Conservation (phyloP, 768 basidiomycete species). For the Cubamyces sp. region DNA sequence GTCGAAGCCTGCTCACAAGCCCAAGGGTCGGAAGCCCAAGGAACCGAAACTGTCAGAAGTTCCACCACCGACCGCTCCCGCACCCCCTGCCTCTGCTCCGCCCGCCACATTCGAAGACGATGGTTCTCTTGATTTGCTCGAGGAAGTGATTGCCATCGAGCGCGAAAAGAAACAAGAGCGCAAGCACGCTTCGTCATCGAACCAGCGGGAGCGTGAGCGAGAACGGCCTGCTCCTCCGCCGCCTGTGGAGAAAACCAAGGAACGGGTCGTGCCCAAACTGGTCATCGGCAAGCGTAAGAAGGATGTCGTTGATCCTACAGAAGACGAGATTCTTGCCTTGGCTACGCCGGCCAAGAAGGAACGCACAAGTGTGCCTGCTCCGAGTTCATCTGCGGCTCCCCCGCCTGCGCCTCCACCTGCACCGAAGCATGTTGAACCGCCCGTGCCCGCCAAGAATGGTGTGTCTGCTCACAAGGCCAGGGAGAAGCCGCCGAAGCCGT, state of each 20-base stretch:
- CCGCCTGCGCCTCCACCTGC: slow-evolving; percentile 4
- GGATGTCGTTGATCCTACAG: slow-evolving; percentile 37
- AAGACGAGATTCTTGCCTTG: slow-evolving; percentile 67
- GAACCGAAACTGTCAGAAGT: slow-evolving; percentile 36
- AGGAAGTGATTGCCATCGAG: slow-evolving; percentile 83
- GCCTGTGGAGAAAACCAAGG: slow-evolving; percentile 30
- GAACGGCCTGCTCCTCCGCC: slow-evolving; percentile 21
- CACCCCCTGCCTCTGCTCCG: slow-evolving; percentile 54
- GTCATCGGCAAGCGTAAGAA: slow-evolving; percentile 61
- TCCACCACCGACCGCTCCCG: slow-evolving; percentile 36
- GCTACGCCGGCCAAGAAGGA: slow-evolving; percentile 67
- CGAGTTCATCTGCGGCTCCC: slow-evolving; percentile 26
- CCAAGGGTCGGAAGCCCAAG: slow-evolving; percentile 31
- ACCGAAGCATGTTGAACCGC: slow-evolving; percentile 17
- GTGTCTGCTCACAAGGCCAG: slow-evolving; percentile 44
- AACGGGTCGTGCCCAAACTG: slow-evolving; percentile 42
- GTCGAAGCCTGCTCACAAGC: slow-evolving; percentile 29
- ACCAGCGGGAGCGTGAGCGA: slow-evolving; percentile 28
- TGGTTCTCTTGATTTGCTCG: slow-evolving; percentile 79
- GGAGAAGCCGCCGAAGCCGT: slow-evolving; percentile 44
- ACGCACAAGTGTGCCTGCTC: slow-evolving; percentile 32
- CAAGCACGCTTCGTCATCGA: slow-evolving; percentile 19
- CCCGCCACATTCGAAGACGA: slow-evolving; percentile 62
- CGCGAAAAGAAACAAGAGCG: slow-evolving; percentile 58
- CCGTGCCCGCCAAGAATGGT: slow-evolving; percentile 13